Conservation (phyloP, 1,284 basidiomycete genomes). For the Hemileia vastatrix region DNA sequence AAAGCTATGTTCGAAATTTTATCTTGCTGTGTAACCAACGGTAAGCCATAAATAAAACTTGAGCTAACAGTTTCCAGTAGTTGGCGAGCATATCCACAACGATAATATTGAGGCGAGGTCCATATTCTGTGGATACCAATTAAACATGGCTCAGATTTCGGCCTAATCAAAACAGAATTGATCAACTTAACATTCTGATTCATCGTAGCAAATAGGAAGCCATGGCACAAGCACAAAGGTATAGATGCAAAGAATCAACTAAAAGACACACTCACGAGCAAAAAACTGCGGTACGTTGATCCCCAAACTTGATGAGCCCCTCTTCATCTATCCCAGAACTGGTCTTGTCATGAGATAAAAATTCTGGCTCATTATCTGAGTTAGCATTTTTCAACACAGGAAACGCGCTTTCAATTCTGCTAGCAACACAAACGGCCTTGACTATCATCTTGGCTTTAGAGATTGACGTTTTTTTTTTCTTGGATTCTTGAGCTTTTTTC, state of each 20-base stretch:
- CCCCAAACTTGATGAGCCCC: slow-evolving; percentile 34
- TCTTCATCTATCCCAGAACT: neutral
- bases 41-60: slow-evolving; percentile 46
- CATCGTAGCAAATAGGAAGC: neutral
- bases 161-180: slow-evolving; percentile 29
- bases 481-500: neutral
- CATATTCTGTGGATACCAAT: slow-evolving; percentile 49
- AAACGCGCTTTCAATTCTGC: slow-evolving; percentile 5
- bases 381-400: neutral
- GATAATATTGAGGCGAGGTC: slow-evolving; percentile 45
- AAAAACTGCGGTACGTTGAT: slow-evolving; percentile 44
- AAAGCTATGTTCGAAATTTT: slow-evolving; percentile 45
- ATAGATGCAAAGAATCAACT: neutral
- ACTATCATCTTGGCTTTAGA: too few species aligned
- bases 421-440: slow-evolving; percentile 13
- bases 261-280: slow-evolving; percentile 45
- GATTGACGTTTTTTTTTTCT: neutral
- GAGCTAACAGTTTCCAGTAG: slow-evolving; percentile 44
- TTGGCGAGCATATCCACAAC: slow-evolving; percentile 36
- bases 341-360: too few species aligned
- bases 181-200: neutral
- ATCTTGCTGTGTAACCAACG: slow-evolving; percentile 32
- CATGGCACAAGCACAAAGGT: neutral
- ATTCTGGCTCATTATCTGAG: too few species aligned
- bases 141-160: slow-evolving; percentile 41